Base-by-base conservation (phyloP, 305 asterid species). In the Andrographis paniculata region DNA sequence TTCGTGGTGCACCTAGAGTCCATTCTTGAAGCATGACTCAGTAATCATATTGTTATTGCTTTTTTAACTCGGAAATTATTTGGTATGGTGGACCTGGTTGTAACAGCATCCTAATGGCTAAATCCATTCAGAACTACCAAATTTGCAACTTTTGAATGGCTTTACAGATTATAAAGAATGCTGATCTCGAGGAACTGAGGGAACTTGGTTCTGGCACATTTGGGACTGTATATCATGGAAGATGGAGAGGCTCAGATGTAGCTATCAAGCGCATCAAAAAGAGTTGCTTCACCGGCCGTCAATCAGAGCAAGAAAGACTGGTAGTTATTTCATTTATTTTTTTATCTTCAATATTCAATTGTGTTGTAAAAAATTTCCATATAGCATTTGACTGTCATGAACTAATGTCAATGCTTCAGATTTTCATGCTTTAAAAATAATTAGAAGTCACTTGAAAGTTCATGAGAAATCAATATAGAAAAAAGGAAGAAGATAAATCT, bases 231-330 rank as follows among this genome's bases (percentile, higher is more conserved):
- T 82, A 76, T 61, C 93, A 82, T 62, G 93, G 88, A 52, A 82
- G 76, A 64, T 82, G 93, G 93, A 65, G 93, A 53, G 93, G 87
- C 58, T 72, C 87, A 4, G 92, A 80, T 74, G 92, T 80, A 17
- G 93, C 87, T 35, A 80, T 80, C 48, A 81, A 81, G 58, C 72
- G 93, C 30, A 81, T 81, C 62, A 81, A 81, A 68, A 75, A 78
- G 57, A 72, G 74, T 68, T 81, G 93, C 69, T 78, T 81, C 61
- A 70, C 75, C 53, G 82, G 83, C 45, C 79, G 83, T 43, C 78
- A 75, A 51, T 78, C 93, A 3, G 93, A 81, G 64, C 87, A 75
- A 67, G 87, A 78, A 62, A 70, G 80, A 65, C 72, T 70, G 79
- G 86, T 84, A 62, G 69, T 17, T 35, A 37, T 2, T 6, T 38